Evolutionary conservation across 2,329 filamentous ascomycete genomes (phyloP).

Genomic region (Neofusicoccum parvum): DNA sequence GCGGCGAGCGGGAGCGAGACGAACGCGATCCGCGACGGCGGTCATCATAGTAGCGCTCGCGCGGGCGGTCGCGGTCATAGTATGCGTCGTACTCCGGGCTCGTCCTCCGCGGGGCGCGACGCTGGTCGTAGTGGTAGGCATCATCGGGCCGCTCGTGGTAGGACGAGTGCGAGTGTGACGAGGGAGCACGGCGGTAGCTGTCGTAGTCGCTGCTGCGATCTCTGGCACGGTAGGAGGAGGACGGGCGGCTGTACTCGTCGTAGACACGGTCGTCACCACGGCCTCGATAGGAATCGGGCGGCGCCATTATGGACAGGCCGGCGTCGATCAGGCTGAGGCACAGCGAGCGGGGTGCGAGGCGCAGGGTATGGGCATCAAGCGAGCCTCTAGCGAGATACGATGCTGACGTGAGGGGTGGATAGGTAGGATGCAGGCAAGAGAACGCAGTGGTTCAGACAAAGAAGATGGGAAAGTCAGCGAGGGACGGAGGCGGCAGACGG

Average conservation of each 20-base stretch:
- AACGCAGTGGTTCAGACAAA: background rate
- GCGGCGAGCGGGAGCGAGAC: conserved; percentile 20
- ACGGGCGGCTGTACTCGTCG: background rate
- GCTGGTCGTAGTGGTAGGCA: conserved; percentile 9
- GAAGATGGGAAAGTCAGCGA: background rate
- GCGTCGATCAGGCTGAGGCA: conserved; percentile 16
- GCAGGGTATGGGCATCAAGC: background rate
- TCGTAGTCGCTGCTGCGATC: conserved; percentile 12
- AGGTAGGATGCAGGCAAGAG: background rate
- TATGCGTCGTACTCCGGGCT: conserved; percentile 11
- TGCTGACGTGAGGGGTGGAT: background rate
- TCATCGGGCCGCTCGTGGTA: conserved; percentile 2
- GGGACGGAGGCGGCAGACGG: background rate
- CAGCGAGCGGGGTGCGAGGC: background rate
- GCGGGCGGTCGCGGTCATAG: conserved; percentile 15
- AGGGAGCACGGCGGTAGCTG: conserved; percentile 6
- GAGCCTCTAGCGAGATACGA: no score
- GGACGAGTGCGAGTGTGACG: conserved; percentile 11
- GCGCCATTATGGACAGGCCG: conserved; percentile 1
- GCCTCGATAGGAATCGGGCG: conserved; percentile 1
- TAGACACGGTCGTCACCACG: conserved; percentile 1
- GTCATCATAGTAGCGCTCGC: conserved; percentile 2
- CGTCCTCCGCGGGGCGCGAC: background rate
- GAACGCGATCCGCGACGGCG: background rate
- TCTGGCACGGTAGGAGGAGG: conserved; percentile 5